Evolutionary conservation across 31 red algal species (phyloP), one percentile per base, ranked within the genome.

Genomic region (Odonthalia washingtoniensis): DNA sequence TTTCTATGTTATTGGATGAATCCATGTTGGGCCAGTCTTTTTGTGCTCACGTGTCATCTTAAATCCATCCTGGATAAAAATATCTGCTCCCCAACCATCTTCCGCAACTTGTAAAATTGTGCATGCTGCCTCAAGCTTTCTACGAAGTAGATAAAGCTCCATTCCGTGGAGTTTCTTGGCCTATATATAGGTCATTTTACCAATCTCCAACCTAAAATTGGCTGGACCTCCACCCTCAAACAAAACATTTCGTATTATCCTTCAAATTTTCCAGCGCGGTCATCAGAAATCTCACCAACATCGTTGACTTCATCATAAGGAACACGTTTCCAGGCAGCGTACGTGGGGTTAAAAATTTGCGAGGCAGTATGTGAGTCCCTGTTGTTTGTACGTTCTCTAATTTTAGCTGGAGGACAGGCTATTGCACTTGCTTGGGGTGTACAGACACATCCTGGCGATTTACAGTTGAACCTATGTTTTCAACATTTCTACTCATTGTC

Each of bases 81-180:
- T 14, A 17, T 61, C 52, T 14, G 52, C 52, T 2, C 30, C 73
- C 73, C 73, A 76, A 46, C 53, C 45, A 45, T 76, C 73, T 45
- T 76, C 73, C 34, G 40, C 40, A 40, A 76, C 53, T 17, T 76
- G 73, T 12, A 76, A 24, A 26, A 76, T 52, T 30, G 43, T 76
- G 3, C 45, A 76, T 14, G 73, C 40, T 21, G 73, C 73, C 32
- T 76, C 53, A 3, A 76, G 73, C 34, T 76, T 76, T 46, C 73
- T 44, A 3, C 39, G 73, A 46, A 76, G 3, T 14, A 3, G 43
- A 3, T 46, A 46, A 40, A 45, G 26, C 12, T 76, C 3, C 5
- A 1, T 44, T 24, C 53, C 43, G 33, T 28, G 53, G 14, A 30
- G 73, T 2, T 2, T 16, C 1, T 76, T 46, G 1, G 73, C 73